Conservation (phyloP, 768 basidiomycete genomes). For the Tremella yokohamensis region DNA sequence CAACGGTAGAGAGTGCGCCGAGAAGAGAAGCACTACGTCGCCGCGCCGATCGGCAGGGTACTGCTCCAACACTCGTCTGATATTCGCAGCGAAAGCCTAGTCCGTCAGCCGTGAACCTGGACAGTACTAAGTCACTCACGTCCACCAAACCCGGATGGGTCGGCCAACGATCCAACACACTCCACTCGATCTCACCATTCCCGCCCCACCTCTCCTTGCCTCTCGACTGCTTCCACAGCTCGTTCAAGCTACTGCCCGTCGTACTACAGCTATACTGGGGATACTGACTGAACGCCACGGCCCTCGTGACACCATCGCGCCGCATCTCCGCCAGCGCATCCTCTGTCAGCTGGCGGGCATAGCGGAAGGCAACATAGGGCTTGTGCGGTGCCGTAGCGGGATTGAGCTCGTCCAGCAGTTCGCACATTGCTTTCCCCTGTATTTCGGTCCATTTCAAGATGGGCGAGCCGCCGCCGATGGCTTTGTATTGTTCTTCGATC, state of each 20-base stretch:
- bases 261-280: constrained; percentile 98
- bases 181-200: constrained; percentile 77
- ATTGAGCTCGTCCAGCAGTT: constrained; percentile 87
- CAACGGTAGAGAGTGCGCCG: constrained; percentile 96
- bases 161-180: constrained; percentile 97
- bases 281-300: constrained; percentile 95
- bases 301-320: constrained; percentile 83
- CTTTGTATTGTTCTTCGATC: constrained; percentile 90
- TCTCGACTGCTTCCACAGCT: constrained; percentile 59
- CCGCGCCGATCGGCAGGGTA: constrained; percentile 68
- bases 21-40: constrained; percentile 82
- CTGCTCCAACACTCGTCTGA: constrained; percentile 73
- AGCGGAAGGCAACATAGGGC: constrained; percentile 88
- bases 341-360: constrained; percentile 82
- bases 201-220: constrained; percentile 57
- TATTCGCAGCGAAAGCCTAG: constrained; percentile 85
- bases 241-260: constrained; percentile 94
- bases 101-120: background rate
- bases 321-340: constrained; percentile 78
- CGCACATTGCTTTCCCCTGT: constrained; percentile 86
- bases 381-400: constrained; percentile 93
- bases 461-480: constrained; percentile 94
- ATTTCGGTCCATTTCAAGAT: constrained; percentile 82
- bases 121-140: constrained; percentile 55
- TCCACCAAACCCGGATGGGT: constrained; percentile 92